These are phyloP conservation scores for Penicillium sp. DNA, from an alignment of 2,329 filamentous ascomycete genomes.

Conservation along the genomic window DNA sequence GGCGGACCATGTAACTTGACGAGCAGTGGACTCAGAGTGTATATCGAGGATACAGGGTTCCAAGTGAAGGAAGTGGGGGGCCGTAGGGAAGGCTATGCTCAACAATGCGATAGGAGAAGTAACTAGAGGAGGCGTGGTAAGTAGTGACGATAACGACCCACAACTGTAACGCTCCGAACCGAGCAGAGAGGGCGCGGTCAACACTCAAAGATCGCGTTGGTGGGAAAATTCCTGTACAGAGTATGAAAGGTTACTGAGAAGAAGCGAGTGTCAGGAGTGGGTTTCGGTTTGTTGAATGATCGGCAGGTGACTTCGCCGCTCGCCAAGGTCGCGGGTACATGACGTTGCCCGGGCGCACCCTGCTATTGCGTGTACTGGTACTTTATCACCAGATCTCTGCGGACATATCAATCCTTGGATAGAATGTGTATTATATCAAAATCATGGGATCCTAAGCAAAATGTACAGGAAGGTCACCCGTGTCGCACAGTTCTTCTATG, in stretches of 20 bases:
- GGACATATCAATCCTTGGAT: background rate
- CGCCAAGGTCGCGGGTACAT: conserved; percentile 22
- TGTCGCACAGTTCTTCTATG: no score
- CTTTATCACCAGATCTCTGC: no score
- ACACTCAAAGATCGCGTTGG: background rate
- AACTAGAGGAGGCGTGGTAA: conserved; percentile 15
- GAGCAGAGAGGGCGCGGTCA: conserved; percentile 2
- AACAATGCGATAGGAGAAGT: conserved; percentile 20
- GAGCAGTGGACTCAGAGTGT: background rate
- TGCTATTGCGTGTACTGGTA: no score
- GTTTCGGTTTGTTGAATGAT: conserved; percentile 16
- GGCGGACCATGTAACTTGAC: conserved; percentile 5
- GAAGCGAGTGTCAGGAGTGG: conserved; percentile 4
- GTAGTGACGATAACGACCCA: conserved; percentile 24
- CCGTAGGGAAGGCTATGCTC: conserved; percentile 7
- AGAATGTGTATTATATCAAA: conserved; percentile 10
- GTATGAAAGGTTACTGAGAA: no score
- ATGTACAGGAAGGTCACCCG: no score
- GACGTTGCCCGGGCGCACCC: conserved; percentile 11
- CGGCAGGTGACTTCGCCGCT: conserved; percentile 27
- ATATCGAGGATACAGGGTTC: conserved; percentile 4
- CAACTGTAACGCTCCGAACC: conserved; percentile 8
- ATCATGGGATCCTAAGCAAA: conserved; percentile 2
- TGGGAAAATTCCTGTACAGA: no score
- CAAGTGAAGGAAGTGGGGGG: conserved; percentile 2